These are phyloP conservation scores for Penicillium roqueforti DNA, from an alignment of 495 filamentous ascomycete genomes.

Conservation along the genomic window DNA sequence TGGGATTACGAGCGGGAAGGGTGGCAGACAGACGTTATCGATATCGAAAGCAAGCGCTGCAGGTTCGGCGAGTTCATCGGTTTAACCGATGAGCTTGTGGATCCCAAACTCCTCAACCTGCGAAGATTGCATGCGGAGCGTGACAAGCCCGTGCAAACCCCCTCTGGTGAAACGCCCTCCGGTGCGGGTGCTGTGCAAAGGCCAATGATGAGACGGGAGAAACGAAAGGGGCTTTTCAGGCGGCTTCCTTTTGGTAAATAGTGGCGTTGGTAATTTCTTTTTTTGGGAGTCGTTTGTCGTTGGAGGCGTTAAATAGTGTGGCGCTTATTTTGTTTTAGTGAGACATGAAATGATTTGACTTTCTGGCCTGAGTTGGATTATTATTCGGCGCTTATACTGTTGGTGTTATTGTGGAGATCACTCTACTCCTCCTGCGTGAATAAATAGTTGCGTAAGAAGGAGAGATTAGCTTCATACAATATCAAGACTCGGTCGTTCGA, in stretches of 20 bases:
- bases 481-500: background rate
- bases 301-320: background rate
- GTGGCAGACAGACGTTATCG: background rate
- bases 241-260: background rate
- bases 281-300: background rate
- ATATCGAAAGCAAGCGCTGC: background rate
- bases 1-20: background rate
- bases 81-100: background rate
- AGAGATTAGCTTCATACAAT: background rate
- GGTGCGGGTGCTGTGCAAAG: background rate
- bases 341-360: background rate
- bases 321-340: background rate
- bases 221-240: background rate
- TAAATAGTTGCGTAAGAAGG: too few relatives aligned
- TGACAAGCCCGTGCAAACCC: too few relatives aligned
- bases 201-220: background rate
- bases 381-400: background rate
- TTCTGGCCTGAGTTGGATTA: background rate
- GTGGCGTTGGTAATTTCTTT: background rate
- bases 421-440: too few relatives aligned
- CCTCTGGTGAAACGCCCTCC: background rate
- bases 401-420: too few relatives aligned
- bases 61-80: background rate
- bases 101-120: background rate
- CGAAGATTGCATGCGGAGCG: background rate